Base-by-base conservation (phyloP, 2,329 filamentous ascomycete species). In the Aspergillus arachidicola region DNA sequence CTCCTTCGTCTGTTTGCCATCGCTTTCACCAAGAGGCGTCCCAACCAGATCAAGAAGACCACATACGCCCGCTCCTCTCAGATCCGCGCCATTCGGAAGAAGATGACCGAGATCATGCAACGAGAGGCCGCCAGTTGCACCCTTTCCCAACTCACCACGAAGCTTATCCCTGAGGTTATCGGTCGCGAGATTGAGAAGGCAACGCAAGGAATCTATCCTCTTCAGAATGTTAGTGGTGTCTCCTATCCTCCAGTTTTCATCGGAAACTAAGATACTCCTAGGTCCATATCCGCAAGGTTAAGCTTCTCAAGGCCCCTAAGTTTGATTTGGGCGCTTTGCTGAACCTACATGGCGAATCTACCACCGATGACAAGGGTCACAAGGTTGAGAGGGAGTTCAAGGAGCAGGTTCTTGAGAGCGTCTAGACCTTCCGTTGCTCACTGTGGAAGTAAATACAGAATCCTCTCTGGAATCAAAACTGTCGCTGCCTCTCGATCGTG, bases 11-110 rank as follows among this genome's bases (percentile, higher is more conserved):
- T 99, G 76, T 99, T 99, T 87, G 93, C 93, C 82, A 99, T 99
- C 76, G 95, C 92, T 76, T 99, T 99, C 89, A 99, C 95, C 84
- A 98, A 98, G 91, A 89, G 93, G 84, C 91, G 95, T 80, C 93
- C 93, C 76, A 99, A 98, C 88, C 95, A 99, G 89, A 94, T 99
- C 88, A 97, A 97, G 92, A 99, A 98, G 92, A 99, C 95, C 78
- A 99, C 95, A 81, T 99, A 99, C 81, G 95, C 95, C 75, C 91
- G 91, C 72, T 93, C 93, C 71, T 98, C 95, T 71, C 95, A 99
- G 86, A 98, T 98, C 83, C 91, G 94, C 73, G 90, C 91, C 75
- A 99, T 99, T 83, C 92, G 95, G 84, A 95, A 94, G 89, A 98
- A 99, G 93, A 99, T 99, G 95, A 91, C 89, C 71, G 95, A 99